A percentile compares a stretch with the other conserved stretches of the same genome.
phyloP scores from a whole-genome alignment of 495 filamentous ascomycete species.

The Evansstolkia leycettana region DNA sequence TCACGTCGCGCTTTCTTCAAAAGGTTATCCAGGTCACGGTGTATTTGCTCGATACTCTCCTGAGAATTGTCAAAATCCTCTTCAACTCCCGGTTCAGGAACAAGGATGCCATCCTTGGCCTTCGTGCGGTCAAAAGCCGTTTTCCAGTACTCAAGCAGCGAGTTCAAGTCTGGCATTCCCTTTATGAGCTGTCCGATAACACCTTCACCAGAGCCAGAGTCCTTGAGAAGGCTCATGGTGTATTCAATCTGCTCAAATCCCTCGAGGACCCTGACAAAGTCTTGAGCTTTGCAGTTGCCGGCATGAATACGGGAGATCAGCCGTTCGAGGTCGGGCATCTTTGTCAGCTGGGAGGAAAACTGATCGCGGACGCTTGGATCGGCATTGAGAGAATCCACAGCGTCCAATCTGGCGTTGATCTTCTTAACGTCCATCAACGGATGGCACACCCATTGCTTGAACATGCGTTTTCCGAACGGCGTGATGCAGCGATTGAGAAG shows the following conservation, averaged over 20 bases:
- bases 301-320: conserved; percentile 93
- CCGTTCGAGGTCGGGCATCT: conserved; percentile 89
- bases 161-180: conserved; percentile 71
- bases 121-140: conserved; percentile 79
- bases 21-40: conserved; percentile 56
- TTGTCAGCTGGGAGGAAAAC: conserved; percentile 73
- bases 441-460: conserved; percentile 97
- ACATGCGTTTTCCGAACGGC: conserved; percentile 92
- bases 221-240: conserved; percentile 64
- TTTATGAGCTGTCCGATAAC: conserved; percentile 74
- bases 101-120: conserved; percentile 64
- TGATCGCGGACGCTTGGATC: conserved; percentile 65
- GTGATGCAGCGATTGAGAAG: conserved; percentile 92
- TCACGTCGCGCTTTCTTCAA: conserved; percentile 59
- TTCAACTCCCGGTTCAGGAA: conserved; percentile 83
- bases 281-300: conserved; percentile 70
- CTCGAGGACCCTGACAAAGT: conserved; percentile 89
- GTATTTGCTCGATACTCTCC: conserved; percentile 57
- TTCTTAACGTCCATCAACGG: conserved; percentile 73
- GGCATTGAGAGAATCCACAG: conserved; percentile 83
- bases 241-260: conserved; percentile 97
- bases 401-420: conserved; percentile 93
- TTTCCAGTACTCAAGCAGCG: conserved; percentile 74
- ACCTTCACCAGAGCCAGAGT: conserved; percentile 58
- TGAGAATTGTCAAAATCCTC: conserved; percentile 87